A percentile compares a stretch with the other conserved stretches of the same genome.
phyloP scores from a whole-genome alignment of 1,284 basidiomycete species.

The Ustilago trichophora region DNA sequence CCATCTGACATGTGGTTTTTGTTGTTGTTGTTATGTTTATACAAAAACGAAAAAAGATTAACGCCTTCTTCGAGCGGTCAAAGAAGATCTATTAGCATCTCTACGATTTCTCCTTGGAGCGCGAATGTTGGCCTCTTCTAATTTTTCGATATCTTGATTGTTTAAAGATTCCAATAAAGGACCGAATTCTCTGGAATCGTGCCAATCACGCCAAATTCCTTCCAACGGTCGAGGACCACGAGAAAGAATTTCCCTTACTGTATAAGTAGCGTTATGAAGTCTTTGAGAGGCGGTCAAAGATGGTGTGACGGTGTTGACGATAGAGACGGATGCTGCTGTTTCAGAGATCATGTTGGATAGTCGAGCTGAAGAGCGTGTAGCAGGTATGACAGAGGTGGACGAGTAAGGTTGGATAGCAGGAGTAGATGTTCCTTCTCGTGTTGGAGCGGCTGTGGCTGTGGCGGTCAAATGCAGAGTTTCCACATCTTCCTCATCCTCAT shows the following conservation, averaged over 20 bases:
- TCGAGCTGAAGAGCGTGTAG: conserved; percentile 36
- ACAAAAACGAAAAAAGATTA: too few species aligned
- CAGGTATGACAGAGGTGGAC: neutral
- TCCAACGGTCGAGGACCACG: conserved; percentile 81
- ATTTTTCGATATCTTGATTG: conserved; percentile 85
- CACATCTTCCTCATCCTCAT: conserved; percentile 44
- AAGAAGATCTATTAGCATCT: conserved; percentile 41
- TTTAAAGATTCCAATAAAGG: conserved; percentile 87
- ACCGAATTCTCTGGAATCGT: conserved; percentile 86
- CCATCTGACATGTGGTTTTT: too few species aligned
- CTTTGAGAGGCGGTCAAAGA: conserved; percentile 23
- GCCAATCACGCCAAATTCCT: conserved; percentile 94
- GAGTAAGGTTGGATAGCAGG: conserved; percentile 29
- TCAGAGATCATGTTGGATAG: conserved; percentile 20
- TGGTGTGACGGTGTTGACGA: too few species aligned
- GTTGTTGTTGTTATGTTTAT: too few species aligned
- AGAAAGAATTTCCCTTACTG: conserved; percentile 52
- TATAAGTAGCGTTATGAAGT: conserved; percentile 37
- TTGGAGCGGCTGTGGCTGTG: conserved; percentile 35
- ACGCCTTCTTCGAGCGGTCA: conserved; percentile 13
- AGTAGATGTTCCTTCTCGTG: conserved; percentile 37
- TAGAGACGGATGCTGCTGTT: too few species aligned
- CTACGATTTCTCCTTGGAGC: conserved; percentile 51
- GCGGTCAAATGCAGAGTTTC: conserved; percentile 47
- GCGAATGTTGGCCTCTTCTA: conserved; percentile 55